A percentile compares a stretch with the other conserved stretches of the same genome.
phyloP scores from a whole-genome alignment of 78 protist genomes.

The Tieghemostelium lacteum region DNA sequence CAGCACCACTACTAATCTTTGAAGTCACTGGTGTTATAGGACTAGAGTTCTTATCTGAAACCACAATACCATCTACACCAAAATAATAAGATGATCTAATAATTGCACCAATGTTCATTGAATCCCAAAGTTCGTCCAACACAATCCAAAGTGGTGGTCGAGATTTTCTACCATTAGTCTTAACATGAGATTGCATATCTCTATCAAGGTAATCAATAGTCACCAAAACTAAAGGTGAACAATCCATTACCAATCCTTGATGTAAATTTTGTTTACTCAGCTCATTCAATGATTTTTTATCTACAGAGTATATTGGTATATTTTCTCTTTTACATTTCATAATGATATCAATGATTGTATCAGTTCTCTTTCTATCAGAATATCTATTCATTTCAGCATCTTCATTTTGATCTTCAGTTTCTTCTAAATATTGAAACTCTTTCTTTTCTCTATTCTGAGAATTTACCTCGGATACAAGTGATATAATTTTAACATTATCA shows the following conservation, averaged over 20 bases:
- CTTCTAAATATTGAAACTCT: not conserved
- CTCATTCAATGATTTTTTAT: constrained; percentile 18
- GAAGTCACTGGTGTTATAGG: constrained; percentile 62
- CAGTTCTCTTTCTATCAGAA: constrained; percentile 45
- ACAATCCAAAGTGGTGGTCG: constrained; percentile 40
- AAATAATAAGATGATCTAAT: constrained; percentile 47
- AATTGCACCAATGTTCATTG: constrained; percentile 74
- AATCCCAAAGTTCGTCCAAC: constrained; percentile 77
- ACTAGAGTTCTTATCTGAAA: constrained; percentile 31
- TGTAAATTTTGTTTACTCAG: constrained; percentile 34
- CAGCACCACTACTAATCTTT: constrained; percentile 52
- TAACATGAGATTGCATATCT: not conserved
- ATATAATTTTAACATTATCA: not conserved
- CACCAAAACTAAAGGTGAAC: constrained; percentile 26
- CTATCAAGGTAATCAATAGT: not conserved
- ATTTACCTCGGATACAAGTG: not conserved
- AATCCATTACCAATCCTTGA: constrained; percentile 55
- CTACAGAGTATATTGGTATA: constrained; percentile 1
- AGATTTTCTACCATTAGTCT: not conserved
- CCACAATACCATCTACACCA: constrained; percentile 48
- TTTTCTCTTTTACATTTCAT: not conserved
- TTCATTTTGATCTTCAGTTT: constrained; percentile 4
- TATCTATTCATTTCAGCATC: constrained; percentile 6
- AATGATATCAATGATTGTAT: not conserved
- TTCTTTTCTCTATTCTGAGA: not conserved